Percentiles rank a stretch among this genome's conserved stretches.
Evolutionary conservation across 495 filamentous ascomycete genomes (phyloP).

Genomic region (Cetradonia linearis): DNA sequence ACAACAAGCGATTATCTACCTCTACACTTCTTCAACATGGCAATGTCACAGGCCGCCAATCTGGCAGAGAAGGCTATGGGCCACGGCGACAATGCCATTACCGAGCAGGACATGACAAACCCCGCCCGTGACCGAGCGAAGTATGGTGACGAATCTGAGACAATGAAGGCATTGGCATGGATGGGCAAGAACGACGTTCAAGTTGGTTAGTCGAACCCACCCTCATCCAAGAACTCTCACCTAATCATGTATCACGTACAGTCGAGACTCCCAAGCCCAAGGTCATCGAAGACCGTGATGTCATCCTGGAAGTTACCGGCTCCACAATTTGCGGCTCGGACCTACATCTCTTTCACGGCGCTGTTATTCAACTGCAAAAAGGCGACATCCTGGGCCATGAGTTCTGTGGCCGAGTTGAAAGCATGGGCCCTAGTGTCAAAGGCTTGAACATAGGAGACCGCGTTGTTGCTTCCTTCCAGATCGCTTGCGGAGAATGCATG

Average conservation of each 20-base stretch:
- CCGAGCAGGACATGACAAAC: slow-evolving; percentile 46
- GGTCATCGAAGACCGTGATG: slow-evolving; percentile 63
- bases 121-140: slow-evolving; percentile 33
- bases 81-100: slow-evolving; percentile 48
- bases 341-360: slow-evolving; percentile 67
- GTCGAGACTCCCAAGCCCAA: slow-evolving; percentile 58
- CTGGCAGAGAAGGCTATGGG: slow-evolving; percentile 55
- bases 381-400: slow-evolving; percentile 90
- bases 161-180: slow-evolving; percentile 66
- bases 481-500: slow-evolving; percentile 58
- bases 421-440: slow-evolving; percentile 51
- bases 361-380: slow-evolving; percentile 60
- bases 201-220: slow-evolving; percentile 32
- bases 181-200: slow-evolving; percentile 58
- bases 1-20: background rate
- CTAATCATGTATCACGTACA: slow-evolving; percentile 9
- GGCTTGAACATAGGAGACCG: slow-evolving; percentile 57
- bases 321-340: slow-evolving; percentile 82
- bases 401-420: slow-evolving; percentile 73
- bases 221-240: background rate
- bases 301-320: slow-evolving; percentile 76
- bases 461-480: slow-evolving; percentile 81
- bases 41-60: slow-evolving; percentile 53
- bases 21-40: slow-evolving; percentile 34
- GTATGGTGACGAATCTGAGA: slow-evolving; percentile 39